phyloP scores from a whole-genome alignment of 495 filamentous ascomycete genomes.

The Talaromyces adpressus region DNA sequence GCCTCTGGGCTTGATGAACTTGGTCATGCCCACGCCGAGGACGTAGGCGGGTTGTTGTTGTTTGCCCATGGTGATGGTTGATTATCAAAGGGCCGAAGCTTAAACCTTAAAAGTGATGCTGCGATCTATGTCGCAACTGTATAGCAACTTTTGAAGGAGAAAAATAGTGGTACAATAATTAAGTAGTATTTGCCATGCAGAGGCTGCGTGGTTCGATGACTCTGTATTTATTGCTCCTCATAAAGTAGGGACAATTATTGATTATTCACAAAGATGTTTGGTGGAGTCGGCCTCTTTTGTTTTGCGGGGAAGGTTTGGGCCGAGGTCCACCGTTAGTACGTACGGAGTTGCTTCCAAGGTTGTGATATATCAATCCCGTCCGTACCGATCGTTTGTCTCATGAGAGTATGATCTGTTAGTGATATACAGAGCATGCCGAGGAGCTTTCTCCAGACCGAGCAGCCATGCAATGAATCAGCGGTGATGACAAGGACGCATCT shows the following conservation, averaged over 20 bases:
- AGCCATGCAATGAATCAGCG: background rate
- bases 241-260: background rate
- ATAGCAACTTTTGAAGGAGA: background rate
- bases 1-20: conserved; percentile 96
- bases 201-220: background rate
- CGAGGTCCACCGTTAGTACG: background rate
- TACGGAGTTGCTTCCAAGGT: background rate
- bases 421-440: background rate
- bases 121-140: background rate
- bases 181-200: background rate
- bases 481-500: background rate
- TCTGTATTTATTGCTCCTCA: background rate
- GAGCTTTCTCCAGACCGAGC: background rate
- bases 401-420: background rate
- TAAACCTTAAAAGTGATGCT: background rate
- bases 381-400: background rate
- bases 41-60: conserved; percentile 65
- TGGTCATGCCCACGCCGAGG: conserved; percentile 96
- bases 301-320: conserved; percentile 3
- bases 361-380: background rate
- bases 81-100: background rate
- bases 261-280: background rate
- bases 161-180: background rate
- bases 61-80: conserved; percentile 34
- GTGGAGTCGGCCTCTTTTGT: background rate